Evolutionary conservation across 805 yeast genomes (phyloP), one percentile per base, ranked within the genome.

Genomic region (Metschnikowia drakensbergensis): DNA sequence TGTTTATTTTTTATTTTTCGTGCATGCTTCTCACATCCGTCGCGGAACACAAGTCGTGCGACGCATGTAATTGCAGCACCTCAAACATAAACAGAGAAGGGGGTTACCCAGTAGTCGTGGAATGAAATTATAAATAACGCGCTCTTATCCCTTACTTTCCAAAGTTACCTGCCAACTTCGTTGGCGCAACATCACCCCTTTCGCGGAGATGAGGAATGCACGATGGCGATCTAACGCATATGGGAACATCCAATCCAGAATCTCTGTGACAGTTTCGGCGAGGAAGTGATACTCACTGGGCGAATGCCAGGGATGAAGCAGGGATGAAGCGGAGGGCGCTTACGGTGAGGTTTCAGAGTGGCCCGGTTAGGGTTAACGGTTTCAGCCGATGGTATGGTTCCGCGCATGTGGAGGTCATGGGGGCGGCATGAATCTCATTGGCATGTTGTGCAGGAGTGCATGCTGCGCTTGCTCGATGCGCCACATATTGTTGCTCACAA

Each of bases 51-150:
- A 32, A 17, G 26, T 27, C 28, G 25, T 37, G 41, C 32, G 41
- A 37, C 32, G n/a, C 32, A 29, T 28, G 25, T 8, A 27, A 27
- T 37, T 37, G 41, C 41, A 37, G 41, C 41, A 37, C 41, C 41
- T n/a, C 6, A 30, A 6, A n/a, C 8, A 29, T 23, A 22, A 29
- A 23, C 35, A 40, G 17, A 17, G 17, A 40, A 4, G 28, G 43
- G 13, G 33, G 10, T 35, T 11, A 30, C 27, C 27, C 26, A 7
- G 25, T 23, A 23, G 35, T 25, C 35, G 11, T 6, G 6, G 6
- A 10, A 10, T 29, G 43, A 27, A 17, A 40, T 22, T 37, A 27
- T 37, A 37, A 37, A 28, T 6, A 5, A 28, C 9, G 25, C 11
- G 3, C 3, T 8, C 6, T n/a, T 37, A 4, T 17, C 32, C 9